Conservation (phyloP, 306 rosid genomes). For the Vigna radiata region DNA sequence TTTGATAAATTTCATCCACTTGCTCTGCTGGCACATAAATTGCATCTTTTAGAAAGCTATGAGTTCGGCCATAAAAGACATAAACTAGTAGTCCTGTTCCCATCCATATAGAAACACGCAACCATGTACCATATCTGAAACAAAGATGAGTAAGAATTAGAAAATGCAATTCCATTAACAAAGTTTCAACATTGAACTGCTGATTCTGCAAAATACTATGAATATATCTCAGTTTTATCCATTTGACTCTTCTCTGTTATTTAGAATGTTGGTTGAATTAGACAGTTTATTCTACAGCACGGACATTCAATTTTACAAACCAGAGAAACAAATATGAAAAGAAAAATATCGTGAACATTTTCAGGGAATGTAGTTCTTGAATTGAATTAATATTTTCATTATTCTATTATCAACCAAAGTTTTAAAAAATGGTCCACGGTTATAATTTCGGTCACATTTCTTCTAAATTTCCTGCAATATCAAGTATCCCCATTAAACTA, state of each 20-base stretch:
- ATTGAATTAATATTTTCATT: no score
- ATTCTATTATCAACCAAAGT: no score
- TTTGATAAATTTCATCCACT: constrained; percentile 54
- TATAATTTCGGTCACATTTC: no score
- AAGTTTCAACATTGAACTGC: not conserved
- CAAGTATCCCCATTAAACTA: no score
- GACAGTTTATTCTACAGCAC: not conserved
- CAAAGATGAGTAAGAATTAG: constrained; percentile 36
- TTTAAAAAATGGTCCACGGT: no score
- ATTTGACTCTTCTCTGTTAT: not conserved
- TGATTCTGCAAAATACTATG: constrained; percentile 6
- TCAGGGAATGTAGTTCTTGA: no score
- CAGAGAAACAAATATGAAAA: not conserved
- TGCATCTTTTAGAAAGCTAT: constrained; percentile 73
- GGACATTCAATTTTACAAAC: not conserved
- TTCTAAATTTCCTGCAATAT: no score
- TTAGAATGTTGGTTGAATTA: not conserved
- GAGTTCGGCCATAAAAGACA: constrained; percentile 73
- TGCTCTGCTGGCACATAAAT: constrained; percentile 66
- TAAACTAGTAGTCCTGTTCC: constrained; percentile 65
- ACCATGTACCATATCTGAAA: constrained; percentile 74
- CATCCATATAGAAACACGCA: constrained; percentile 83
- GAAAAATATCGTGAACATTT: no score
- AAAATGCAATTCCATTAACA: constrained; percentile 37
- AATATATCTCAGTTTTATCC: constrained; percentile 9